These are phyloP conservation scores for Entelexis paramagnoliae DNA, from an alignment of 1,139 yeast species.

Conservation along the genomic window DNA sequence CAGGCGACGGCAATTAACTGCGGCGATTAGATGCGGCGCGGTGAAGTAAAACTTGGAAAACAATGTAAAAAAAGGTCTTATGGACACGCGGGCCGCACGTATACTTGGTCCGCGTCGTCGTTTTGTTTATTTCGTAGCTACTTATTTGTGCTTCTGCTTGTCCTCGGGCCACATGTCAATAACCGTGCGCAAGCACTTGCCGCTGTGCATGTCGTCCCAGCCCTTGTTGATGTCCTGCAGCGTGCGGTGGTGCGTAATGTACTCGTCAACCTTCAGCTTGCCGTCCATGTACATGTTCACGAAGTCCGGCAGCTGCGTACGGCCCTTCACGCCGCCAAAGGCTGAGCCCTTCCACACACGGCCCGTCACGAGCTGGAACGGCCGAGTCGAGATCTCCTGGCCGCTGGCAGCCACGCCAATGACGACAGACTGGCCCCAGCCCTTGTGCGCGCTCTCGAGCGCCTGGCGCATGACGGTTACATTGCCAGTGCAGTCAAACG, in stretches of 20 bases:
- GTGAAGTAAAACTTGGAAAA: too few relatives aligned
- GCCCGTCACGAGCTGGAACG: constrained; percentile 97
- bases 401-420: constrained; percentile 99
- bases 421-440: constrained; percentile 93
- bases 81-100: background rate
- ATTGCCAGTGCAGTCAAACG: constrained; percentile 98
- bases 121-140: background rate
- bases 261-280: constrained; percentile 82
- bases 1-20: background rate
- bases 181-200: constrained; percentile 91
- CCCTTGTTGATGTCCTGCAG: constrained; percentile 75
- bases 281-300: constrained; percentile 81
- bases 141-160: constrained; percentile 16
- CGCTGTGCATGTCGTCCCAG: constrained; percentile 89
- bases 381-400: constrained; percentile 89
- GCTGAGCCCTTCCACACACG: constrained; percentile 99
- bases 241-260: constrained; percentile 80
- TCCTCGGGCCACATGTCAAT: constrained; percentile 30
- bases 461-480: constrained; percentile 91
- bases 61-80: background rate
- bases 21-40: too few relatives aligned
- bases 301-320: constrained; percentile 84
- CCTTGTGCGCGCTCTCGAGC: constrained; percentile 93
- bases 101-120: background rate
- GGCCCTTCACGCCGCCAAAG: constrained; percentile 96